Evolutionary conservation across 805 yeast species (phyloP).

Genomic region (Hyphopichia homilentoma): DNA sequence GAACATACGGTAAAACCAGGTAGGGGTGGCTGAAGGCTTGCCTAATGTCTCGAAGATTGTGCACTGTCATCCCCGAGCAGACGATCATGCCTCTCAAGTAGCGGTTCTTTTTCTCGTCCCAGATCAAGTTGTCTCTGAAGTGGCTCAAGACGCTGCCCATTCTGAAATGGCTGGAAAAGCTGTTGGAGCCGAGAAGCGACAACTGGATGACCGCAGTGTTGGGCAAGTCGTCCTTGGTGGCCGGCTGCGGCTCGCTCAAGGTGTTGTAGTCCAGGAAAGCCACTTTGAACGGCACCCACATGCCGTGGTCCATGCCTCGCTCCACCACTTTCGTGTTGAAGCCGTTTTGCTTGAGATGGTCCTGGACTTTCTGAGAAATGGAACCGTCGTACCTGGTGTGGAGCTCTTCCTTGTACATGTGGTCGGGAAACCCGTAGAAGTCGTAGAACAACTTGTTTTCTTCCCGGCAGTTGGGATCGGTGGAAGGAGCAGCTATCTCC

Average conservation of each 20-base stretch:
- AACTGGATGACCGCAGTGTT: constrained; percentile 50
- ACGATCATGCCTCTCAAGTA: constrained; percentile 43
- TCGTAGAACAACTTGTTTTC: constrained; percentile 68
- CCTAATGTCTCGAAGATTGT: constrained; percentile 59
- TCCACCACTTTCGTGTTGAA: constrained; percentile 40
- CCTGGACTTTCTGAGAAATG: constrained; percentile 44
- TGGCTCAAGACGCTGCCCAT: constrained; percentile 54
- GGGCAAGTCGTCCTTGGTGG: constrained; percentile 32
- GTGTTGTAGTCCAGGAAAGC: constrained; percentile 47
- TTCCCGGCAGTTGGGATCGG: constrained; percentile 6
- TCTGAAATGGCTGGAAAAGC: constrained; percentile 42
- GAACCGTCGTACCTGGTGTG: constrained; percentile 43
- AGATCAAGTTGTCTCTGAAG: constrained; percentile 42
- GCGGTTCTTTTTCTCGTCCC: constrained; percentile 22
- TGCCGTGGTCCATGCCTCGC: constrained; percentile 83
- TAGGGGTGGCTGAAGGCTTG: constrained; percentile 11
- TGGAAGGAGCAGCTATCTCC: constrained; percentile 46
- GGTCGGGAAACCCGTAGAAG: constrained; percentile 66
- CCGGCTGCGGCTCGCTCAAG: constrained; percentile 22
- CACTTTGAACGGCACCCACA: constrained; percentile 75
- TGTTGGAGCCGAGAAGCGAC: constrained; percentile 39
- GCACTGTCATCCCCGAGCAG: constrained; percentile 78
- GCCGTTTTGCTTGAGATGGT: constrained; percentile 39
- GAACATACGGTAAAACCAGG: constrained; percentile 42
- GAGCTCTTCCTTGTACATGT: constrained; percentile 62